Percentiles rank a stretch among this genome's conserved stretches.
Evolutionary conservation across 176 grass and related monocot species (phyloP).

Genomic region (Eragrostis curvula): DNA sequence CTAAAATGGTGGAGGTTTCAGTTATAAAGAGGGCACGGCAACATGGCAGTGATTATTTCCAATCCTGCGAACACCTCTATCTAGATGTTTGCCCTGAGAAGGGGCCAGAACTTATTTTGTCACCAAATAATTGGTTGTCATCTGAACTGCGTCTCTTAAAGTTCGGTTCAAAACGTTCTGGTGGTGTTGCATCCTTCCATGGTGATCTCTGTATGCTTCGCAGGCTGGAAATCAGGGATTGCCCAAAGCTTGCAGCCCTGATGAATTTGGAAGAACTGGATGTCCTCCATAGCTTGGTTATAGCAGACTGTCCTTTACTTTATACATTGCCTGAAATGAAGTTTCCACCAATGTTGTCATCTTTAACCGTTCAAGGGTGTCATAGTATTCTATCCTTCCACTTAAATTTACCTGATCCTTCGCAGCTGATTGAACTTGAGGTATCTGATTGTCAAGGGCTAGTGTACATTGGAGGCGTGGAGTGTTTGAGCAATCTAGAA

Average conservation of each 20-base stretch:
- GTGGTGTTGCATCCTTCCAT: background rate
- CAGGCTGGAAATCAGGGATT: slow-evolving; percentile 46
- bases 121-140: slow-evolving; percentile 9
- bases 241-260: slow-evolving; percentile 35
- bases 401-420: background rate
- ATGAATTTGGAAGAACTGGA: background rate
- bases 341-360: slow-evolving; percentile 26
- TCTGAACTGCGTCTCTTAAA: slow-evolving; percentile 7
- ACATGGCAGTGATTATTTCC: slow-evolving; percentile 6
- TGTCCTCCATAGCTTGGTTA: background rate
- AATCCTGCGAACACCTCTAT: background rate
- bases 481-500: slow-evolving; percentile 11
- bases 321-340: background rate
- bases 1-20: slow-evolving; percentile 6
- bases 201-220: slow-evolving; percentile 3
- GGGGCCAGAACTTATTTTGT: background rate
- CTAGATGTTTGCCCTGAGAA: slow-evolving; percentile 29
- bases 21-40: slow-evolving; percentile 1
- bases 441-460: slow-evolving; percentile 39
- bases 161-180: background rate
- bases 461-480: background rate
- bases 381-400: slow-evolving; percentile 27
- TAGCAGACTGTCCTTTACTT: slow-evolving; percentile 42
- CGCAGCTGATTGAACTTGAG: slow-evolving; percentile 35
- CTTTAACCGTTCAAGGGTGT: slow-evolving; percentile 42